Base-by-base conservation (phyloP, 305 asterid species). In the Fraxinus sp. region DNA sequence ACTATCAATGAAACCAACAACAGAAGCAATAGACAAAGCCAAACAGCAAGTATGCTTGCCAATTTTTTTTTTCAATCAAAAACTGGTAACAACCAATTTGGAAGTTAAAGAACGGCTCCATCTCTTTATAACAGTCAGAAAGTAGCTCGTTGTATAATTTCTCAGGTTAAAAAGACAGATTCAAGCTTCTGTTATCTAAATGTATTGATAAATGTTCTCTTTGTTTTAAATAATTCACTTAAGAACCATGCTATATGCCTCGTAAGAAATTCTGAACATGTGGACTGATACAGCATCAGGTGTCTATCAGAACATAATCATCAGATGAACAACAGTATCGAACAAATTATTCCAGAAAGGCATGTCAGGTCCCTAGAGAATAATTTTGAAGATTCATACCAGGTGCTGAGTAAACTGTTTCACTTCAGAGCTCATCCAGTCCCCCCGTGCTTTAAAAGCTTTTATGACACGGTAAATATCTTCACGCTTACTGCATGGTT, bases 401-500 rank as follows among this genome's bases (percentile, higher is more conserved):
- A 93, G 90, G 88, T 83, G 76, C 74, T 89, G 92, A 30, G 89
- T 90, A 88, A 85, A 93, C 30, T 85, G 90, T 87, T 93, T 91
- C 84, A 89, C 94, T 85, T 94, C 98, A 84, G 90, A 83, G 87
- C 83, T 91, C 91, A 80, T 84, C 89, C 90, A 83, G 74, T 91
- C 94, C 80, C 90, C 98, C 82, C 87, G 90, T 78, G 90, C 86
- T 83, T 90, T 79, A 83, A 93, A 90, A 86, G 98, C 89, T 89
- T 91, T 94, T 80, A 96, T 83, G 86, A 91, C 97, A 76, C 95
- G 97, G 87, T 96, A 96, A 81, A 94, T 92, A 86, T 94, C 99
- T 87, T 96, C 98, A 52, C 95, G 97, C 86, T 86, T 91, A 78
- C 99, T 96, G 93, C 81, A 88, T n/a, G 85, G 81, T 81, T 85